Base-by-base conservation (phyloP, 1,284 basidiomycete genomes). In the Somion occarium region DNA sequence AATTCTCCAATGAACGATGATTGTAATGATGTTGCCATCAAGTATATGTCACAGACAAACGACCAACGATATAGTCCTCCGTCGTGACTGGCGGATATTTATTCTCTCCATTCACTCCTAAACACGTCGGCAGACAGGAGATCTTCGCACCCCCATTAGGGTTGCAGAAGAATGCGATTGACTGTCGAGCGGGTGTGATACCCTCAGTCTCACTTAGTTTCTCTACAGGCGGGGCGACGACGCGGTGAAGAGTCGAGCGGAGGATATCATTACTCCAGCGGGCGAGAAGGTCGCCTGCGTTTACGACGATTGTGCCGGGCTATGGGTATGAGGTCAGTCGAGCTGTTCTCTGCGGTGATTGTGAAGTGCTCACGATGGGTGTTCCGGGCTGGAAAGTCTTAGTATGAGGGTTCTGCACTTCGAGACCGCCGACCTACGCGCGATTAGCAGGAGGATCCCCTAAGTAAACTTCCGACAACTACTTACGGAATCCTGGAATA, bases 131-230 rank as follows among this genome's bases (percentile, higher is more conserved):
- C 39, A 93, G 68, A 59, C 88, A 88, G 22, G 81, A 72, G 53
- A 93, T 85, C 52, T 77, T 70, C 13, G 86, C 73, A 43, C 77
- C 75, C 53, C 81, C 80, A 58, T 93, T 91, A 5, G 91, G 90
- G 60, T 91, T 93, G 71, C 85, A 90, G 70, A 93, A 93, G 73
- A 89, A 93, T 3, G 88, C 91, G 52, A 93, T 87, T 11, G 86
- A 90, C 64, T 91, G 88, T 24, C 91, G 78, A 2, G 73, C 67
- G 0, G 89, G 83, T 0, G 81, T 88, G 52, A 82, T 68, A 25
- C 69, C 70, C 56, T 82, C 79, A 1, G 68, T 72, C 7, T 74
- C 71, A 54, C 64, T 78, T 52, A 79, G 66, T 52, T 74, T 72
- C 58, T 71, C 67, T 2, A 73, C 72, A 1, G 79, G 73, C 22